Base-by-base conservation (phyloP, 2,329 filamentous ascomycete species). In the Dendrostoma leiphaemia region DNA sequence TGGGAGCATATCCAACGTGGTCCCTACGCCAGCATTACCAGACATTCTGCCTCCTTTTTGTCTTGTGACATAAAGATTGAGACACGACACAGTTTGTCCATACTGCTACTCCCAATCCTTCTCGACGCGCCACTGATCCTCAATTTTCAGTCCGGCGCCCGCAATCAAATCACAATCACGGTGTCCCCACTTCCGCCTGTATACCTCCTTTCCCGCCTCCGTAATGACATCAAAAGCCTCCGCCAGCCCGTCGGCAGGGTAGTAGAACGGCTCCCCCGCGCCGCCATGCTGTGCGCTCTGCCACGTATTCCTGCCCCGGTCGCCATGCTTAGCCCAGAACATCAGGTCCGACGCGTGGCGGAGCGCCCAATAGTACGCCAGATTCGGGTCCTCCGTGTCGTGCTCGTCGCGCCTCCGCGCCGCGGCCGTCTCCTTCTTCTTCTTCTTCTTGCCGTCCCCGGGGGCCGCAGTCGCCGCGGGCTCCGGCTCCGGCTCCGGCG, bases 211-310 rank as follows among this genome's bases (percentile, higher is more conserved):
- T 0, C 77, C 77, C 17, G 73, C 70, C 58, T 77, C 75, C 26
- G 74, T 76, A 17, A 75, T 63, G 48, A 79, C 67, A 53, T 72
- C 69, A 53, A 80, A 71, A 1, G 68, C 73, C 44, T 68, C 64
- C 4, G 72, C 69, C 49, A 80, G 68, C 1, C 78, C 79, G 2
- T 70, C 70, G 0, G 74, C 59, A 48, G 77, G 69, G 56, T 80
- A 75, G 63, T 81, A 78, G 56, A 75, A 83, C 1, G 79, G 79
- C 62, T 83, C 80, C 13, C 76, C 78, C 23, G 71, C 49, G 1
- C 80, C 80, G 28, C 79, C 79, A 5, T 66, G 70, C 61, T 83
- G 80, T 28, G 73, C 71, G 3, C 62, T 64, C 61, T 82, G 79
- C 80, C 80, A 83, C 10, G 71, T 76, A 63, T 82, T 82, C 28